Base-by-base conservation (phyloP, 2,329 filamentous ascomycete species). In the Daldinia sp. region DNA sequence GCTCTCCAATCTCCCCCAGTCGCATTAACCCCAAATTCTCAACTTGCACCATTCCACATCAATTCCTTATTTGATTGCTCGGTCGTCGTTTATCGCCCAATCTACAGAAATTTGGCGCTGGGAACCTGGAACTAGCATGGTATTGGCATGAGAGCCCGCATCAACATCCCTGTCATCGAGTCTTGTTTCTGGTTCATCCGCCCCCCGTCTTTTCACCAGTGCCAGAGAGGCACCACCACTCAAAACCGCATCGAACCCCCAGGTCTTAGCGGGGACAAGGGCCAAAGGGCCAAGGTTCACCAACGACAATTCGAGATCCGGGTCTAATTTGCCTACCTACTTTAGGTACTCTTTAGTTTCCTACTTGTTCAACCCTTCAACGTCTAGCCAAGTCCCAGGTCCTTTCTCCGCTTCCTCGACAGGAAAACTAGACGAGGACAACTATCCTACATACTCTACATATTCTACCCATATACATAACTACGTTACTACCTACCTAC, bases 131-230 rank as follows among this genome's bases (percentile, higher is more conserved):
- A 42, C 37, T 42, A 15, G 15, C 53, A 56, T 56, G 33, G 33
- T 35, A 41, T 37, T 56, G 37, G 53, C 20, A 58, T 59, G 37
- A 64, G 56, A 60, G n/a, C 53, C 59, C 57, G 68, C 60, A 68
- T 68, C 59, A 68, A 56, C 33, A 70, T 68, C 68, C 68, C 60
- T 70, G 68, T 55, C 63, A 62, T 33, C 26, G 3, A 30, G 53
- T 42, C 37, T 56, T 41, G 33, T 62, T 60, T 65, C 62, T 68
- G 48, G 48, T 62, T 50, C 28, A 61, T 61, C 55, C 39, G 57
- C 53, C 51, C 53, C 51, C 55, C 28, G 46, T 41, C 41, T 35
- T 18, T 35, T 33, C 44, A 46, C 20, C 28, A 39, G 53, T 68
- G 56, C 42, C 18, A 55, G 44, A 57, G 46, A 57, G 53, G 23